Base-by-base conservation (phyloP, 106 monocot genomes). In the Dioscorea alata region DNA sequence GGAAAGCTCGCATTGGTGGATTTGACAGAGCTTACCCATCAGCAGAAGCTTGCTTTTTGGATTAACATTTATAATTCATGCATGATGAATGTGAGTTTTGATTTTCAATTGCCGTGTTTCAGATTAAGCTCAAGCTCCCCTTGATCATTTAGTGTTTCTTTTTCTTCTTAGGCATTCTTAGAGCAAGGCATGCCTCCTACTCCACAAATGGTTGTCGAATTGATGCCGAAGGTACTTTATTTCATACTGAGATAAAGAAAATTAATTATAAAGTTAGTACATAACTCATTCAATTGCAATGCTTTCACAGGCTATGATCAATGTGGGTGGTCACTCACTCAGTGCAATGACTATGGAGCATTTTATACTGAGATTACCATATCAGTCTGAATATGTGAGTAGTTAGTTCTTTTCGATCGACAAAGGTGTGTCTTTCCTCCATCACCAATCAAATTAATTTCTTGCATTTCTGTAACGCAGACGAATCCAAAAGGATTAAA, bases 41-140 rank as follows among this genome's bases (percentile, higher is more conserved):
- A 83, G 61, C 82, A 89, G 64, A 97, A 92, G 66, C 89, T 97
- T 77, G 97, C 97, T 49, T 97, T 97, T 71, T 97, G 97, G 97
- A 89, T 92, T 49, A 97, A 97, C 74, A 77, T 92, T 60, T 97
- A 97, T 54, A 97, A 97, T 72, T 86, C 92, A 18, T 92, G 97
- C 88, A 87, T 97, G 86, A 89, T 97, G 92, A 97, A 97, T 83
- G 97, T 97, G 80, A 62, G 80, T 60, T 28, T 19, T 12, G 0
- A 31, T 42, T 42, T 42, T 42, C 42, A 0, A 42, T 6, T 42
- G 42, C 5, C 6, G 9, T 42, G 0, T 42, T 42, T 42, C 42
- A 42, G 42, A 42, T 42, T 6, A 42, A 42, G 42, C 42, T 42
- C 10, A 42, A 42, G 42, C 42, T 42, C 6, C 42, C 1, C 6